Evolutionary conservation across 106 monocot species (phyloP).

Genomic region (Dendrobium huoshanense): DNA sequence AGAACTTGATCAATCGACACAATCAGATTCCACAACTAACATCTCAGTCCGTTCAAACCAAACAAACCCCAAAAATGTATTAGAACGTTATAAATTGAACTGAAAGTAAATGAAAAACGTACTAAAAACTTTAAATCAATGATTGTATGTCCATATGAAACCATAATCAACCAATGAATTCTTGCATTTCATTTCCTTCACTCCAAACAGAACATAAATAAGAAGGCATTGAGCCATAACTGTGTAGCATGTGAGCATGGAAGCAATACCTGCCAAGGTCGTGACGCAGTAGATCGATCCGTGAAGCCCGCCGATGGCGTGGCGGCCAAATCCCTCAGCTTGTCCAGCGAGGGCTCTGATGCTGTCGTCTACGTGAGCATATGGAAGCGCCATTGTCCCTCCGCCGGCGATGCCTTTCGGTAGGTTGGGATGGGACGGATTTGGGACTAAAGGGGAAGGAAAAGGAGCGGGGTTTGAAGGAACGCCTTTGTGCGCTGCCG

Average conservation of each 20-base stretch:
- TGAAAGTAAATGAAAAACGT: too few relatives aligned
- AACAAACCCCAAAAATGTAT: not conserved
- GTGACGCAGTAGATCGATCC: slow-evolving; percentile 71
- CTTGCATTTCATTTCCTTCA: not conserved
- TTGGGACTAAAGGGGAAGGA: not conserved
- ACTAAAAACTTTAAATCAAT: too few relatives aligned
- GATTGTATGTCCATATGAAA: not conserved
- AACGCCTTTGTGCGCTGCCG: not conserved
- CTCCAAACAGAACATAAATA: not conserved
- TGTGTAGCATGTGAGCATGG: not conserved
- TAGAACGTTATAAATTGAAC: too few relatives aligned
- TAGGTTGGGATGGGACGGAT: not conserved
- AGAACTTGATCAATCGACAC: too few relatives aligned
- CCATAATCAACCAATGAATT: not conserved
- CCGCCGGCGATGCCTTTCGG: not conserved
- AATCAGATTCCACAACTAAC: too few relatives aligned
- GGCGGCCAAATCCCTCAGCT: slow-evolving; percentile 89
- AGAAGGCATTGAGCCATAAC: not conserved
- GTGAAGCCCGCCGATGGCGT: slow-evolving; percentile 71
- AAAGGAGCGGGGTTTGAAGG: not conserved
- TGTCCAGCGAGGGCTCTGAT: slow-evolving; percentile 62
- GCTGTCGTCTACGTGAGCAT: slow-evolving; percentile 41
- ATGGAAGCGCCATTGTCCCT: slow-evolving; percentile 28
- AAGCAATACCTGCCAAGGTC: slow-evolving; percentile 37
- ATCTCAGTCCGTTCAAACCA: not conserved